Percentiles rank a stretch among this genome's conserved stretches.
phyloP scores from a whole-genome alignment of 1,284 basidiomycete genomes.

The Fomitiporia mediterranea region DNA sequence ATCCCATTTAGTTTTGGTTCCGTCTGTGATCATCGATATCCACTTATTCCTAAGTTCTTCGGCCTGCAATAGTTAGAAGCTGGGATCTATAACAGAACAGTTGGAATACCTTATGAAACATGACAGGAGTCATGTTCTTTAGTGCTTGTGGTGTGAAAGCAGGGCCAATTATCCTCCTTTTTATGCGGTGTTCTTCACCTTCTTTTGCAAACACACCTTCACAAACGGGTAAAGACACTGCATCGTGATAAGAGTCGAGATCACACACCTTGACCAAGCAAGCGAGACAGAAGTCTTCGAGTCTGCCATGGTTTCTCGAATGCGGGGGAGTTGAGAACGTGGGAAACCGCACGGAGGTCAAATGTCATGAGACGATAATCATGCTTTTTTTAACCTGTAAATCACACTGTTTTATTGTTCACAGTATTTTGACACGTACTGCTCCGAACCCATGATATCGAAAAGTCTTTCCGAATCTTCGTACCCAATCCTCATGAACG shows the following conservation, averaged over 20 bases:
- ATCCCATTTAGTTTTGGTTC: slow-evolving; percentile 36
- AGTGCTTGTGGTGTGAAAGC: slow-evolving; percentile 43
- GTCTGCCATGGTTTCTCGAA: slow-evolving; percentile 58
- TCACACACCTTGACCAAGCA: slow-evolving; percentile 42
- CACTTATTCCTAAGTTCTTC: slow-evolving; percentile 38
- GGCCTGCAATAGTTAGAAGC: slow-evolving; percentile 26
- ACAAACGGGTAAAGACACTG: background rate
- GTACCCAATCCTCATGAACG: slow-evolving; percentile 41
- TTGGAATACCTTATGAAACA: slow-evolving; percentile 37
- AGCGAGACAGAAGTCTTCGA: slow-evolving; percentile 38
- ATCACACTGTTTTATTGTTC: too few relatives aligned
- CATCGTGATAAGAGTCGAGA: background rate
- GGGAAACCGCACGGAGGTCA: slow-evolving; percentile 43
- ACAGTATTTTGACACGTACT: slow-evolving; percentile 32
- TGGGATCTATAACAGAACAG: slow-evolving; percentile 8
- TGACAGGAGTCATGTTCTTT: slow-evolving; percentile 39
- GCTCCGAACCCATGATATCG: slow-evolving; percentile 48
- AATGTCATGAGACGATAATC: slow-evolving; percentile 51
- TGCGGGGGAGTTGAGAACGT: slow-evolving; percentile 43
- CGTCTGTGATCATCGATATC: slow-evolving; percentile 36
- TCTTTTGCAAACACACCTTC: slow-evolving; percentile 48
- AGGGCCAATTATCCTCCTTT: slow-evolving; percentile 43
- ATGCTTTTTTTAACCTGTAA: too few relatives aligned
- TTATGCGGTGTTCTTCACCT: slow-evolving; percentile 39
- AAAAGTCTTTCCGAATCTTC: slow-evolving; percentile 43